Base-by-base conservation (phyloP, 768 basidiomycete species). In the Boletus sensibilis region DNA sequence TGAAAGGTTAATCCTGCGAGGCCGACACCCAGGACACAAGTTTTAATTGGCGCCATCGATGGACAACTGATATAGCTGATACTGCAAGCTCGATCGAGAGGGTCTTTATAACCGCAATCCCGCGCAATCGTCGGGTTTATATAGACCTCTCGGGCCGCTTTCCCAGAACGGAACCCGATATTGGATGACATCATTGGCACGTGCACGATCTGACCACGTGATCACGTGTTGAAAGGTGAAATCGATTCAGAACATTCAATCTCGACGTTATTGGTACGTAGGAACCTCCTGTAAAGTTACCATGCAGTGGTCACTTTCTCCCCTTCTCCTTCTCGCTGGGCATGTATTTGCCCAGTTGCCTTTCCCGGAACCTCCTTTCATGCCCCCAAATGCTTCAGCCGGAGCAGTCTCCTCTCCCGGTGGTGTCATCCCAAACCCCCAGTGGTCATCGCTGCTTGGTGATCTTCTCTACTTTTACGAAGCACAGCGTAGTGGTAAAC, bases 381-480 rank as follows among this genome's bases (percentile, higher is more conserved):
- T 83, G 3, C 90, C 90, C 12, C 86, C 86, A 3, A 75, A 79
- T 64, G 73, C 82, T 13, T 75, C 84, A 16, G 72, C 74, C 2
- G 89, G 88, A 29, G 78, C 87, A 14, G 61, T 77, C 41, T 61
- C 77, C 18, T 79, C 84, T n/a, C 29, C 70, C 11, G 60, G 73
- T 14, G 70, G 73, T 10, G 12, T 21, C 31, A 61, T 68, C 57
- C 85, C 89, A 40, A 94, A 94, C 68, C 64, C 81, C 3, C 90
- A 94, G 68, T 96, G 94, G 92, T 80, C 86, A 6, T 87, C 78
- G 47, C 71, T 96, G 3, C 80, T 96, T 0, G 94, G 94, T 4
- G 85, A 88, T 68, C 71, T 88, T 27, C 68, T 96, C 27, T 96
- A 85, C 67, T 96, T 96, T 71, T 97, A 94, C 66, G 94, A 97